Evolutionary conservation across 805 yeast species (phyloP), one percentile per base, ranked within the genome.

Genomic region (Lachancea quebecensis): DNA sequence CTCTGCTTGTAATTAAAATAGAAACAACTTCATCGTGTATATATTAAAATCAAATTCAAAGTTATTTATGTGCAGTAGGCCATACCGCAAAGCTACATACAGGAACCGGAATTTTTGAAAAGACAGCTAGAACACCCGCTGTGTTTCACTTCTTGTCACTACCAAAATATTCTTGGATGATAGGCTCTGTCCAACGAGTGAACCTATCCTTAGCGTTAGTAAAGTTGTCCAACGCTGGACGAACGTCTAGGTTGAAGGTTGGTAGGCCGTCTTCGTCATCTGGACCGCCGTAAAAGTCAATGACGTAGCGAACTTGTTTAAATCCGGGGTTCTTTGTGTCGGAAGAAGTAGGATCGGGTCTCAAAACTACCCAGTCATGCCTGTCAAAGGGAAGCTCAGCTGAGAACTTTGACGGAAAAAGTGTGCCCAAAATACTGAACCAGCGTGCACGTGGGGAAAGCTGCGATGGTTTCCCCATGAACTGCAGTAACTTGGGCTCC

Each of bases 331-430:
- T 45, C 28, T 62, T 65, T 1, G 64, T 66, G 28, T 62, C 61
- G 1, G 52, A 45, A 4, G 60, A 54, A n/a, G 61, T 53, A 1
- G 65, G 67, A 44, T 65, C 70, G 10, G 78, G 72, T 57, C 99
- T 75, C 54, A 91, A 71, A 4, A 93, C 96, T 2, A 95, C 85
- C 99, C 99, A 93, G 68, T 93, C 99, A 58, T 93, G 99, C 64
- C 99, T 80, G 65, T 93, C 99, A 59, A 93, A 93, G 6, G 99
- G 99, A 3, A 95, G 87, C 51, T 83, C 83, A 1, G 81, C 67
- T 49, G 79, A 82, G 67, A 79, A 91, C 10, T 73, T 71, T 12
- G 73, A 68, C 1, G 99, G 98, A 69, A 83, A 84, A 1, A 81
- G 21, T 53, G 77, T 74, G 10, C 91, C 82, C 53, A 93, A 64